These are phyloP conservation scores for Scorias spongiosa DNA, from an alignment of 2,329 filamentous ascomycete genomes.

Conservation along the genomic window DNA sequence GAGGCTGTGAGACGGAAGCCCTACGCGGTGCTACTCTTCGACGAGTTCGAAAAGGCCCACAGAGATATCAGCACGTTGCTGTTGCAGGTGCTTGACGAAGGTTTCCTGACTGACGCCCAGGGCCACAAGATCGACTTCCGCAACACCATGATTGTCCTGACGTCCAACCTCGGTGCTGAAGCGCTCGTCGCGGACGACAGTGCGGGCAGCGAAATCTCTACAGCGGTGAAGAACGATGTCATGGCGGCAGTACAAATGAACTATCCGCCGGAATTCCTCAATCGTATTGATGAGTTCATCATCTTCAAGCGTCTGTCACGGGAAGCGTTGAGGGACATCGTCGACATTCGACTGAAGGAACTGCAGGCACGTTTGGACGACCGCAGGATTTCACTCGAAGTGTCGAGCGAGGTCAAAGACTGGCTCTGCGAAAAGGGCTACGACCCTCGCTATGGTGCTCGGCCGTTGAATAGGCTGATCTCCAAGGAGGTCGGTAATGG, in stretches of 20 bases:
- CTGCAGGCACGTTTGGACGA: constrained; percentile 73
- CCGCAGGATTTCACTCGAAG: constrained; percentile 61
- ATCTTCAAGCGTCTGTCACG: constrained; percentile 77
- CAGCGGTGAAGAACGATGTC: constrained; percentile 60
- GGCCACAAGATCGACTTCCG: constrained; percentile 94
- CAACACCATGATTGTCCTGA: constrained; percentile 92
- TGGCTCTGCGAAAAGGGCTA: constrained; percentile 88
- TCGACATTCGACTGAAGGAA: constrained; percentile 79
- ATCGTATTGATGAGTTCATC: constrained; percentile 93
- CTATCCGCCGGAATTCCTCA: constrained; percentile 87
- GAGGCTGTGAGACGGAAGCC: constrained; percentile 91
- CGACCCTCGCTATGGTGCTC: constrained; percentile 77
- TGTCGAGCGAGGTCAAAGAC: constrained; percentile 55
- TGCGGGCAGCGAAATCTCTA: constrained; percentile 38
- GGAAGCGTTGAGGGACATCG: constrained; percentile 71
- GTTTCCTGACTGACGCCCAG: constrained; percentile 87
- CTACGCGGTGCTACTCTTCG: constrained; percentile 85
- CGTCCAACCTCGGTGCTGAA: constrained; percentile 85
- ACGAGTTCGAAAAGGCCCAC: constrained; percentile 96
- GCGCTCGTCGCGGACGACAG: constrained; percentile 52
- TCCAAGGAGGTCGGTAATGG: constrained; percentile 78
- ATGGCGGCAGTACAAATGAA: constrained; percentile 68
- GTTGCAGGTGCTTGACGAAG: constrained; percentile 88
- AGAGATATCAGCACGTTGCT: constrained; percentile 84
- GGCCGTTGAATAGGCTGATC: constrained; percentile 82